Percentiles rank a stretch among this genome's conserved stretches.
Conservation (phyloP, 495 filamentous ascomycete genomes). For the Aspergillus conjunctus region DNA sequence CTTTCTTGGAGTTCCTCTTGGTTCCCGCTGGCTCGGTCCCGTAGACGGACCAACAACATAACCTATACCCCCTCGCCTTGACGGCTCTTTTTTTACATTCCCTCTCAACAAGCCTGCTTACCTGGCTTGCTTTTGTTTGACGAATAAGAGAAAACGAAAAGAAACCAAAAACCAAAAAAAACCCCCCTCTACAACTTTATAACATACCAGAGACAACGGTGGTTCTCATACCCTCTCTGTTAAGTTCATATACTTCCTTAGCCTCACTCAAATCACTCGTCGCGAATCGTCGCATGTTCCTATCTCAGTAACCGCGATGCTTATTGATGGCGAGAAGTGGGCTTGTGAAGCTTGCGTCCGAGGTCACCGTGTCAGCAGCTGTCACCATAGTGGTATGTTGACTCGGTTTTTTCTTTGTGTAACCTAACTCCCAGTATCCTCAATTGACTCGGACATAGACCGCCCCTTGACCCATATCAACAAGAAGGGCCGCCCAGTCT, state of each 20-base stretch:
- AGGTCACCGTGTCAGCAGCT: constrained; percentile 92
- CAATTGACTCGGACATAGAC: constrained; percentile 57
- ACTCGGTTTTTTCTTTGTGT: neutral
- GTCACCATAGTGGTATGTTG: constrained; percentile 82
- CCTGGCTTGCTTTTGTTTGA: constrained; percentile 23
- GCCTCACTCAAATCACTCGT: constrained; percentile 25
- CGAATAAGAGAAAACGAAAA: constrained; percentile 18
- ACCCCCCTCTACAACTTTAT: constrained; percentile 7
- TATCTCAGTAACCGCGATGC: constrained; percentile 59
- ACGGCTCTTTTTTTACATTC: constrained; percentile 42
- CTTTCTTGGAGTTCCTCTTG: constrained; percentile 39
- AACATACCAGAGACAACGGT: constrained; percentile 7
- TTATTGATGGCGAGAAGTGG: constrained; percentile 88
- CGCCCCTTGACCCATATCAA: constrained; percentile 93
- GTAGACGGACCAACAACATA: constrained; percentile 34
- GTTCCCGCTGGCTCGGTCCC: constrained; percentile 35
- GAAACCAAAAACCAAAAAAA: constrained; percentile 13
- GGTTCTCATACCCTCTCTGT: constrained; percentile 13
- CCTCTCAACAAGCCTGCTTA: constrained; percentile 30
- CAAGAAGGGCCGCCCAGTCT: constrained; percentile 97
- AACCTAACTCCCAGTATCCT: constrained; percentile 21
- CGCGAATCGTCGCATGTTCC: constrained; percentile 52
- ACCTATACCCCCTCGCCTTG: constrained; percentile 36
- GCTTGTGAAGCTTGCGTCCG: constrained; percentile 93
- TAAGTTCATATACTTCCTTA: constrained; percentile 25